Base-by-base conservation (phyloP, 2,329 filamentous ascomycete genomes). In the Aspergillus sp. region DNA sequence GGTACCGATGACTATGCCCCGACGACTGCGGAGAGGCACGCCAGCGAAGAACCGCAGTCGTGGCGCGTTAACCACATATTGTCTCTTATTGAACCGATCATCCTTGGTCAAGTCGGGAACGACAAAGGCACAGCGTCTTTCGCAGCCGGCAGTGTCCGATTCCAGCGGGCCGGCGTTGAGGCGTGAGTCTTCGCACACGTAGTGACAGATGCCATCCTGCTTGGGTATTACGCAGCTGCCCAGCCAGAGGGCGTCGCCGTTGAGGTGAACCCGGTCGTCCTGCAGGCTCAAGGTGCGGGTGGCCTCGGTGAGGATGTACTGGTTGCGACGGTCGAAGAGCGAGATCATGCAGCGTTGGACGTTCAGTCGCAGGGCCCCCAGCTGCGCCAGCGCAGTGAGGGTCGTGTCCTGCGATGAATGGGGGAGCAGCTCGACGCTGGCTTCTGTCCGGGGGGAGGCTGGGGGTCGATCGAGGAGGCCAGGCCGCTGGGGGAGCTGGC, bases 11-110 rank as follows among this genome's bases (percentile, higher is more conserved):
- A 41, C 54, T n/a, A 60, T 60, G 6, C 58, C 58, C 17, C 54
- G 49, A 17, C 78, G 80, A 9, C 82, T 84, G 24, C 80, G 75
- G 46, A 89, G 84, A 1, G 86, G 86, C 0, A 87, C 84, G 4
- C 78, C 80, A 5, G 80, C 80, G 56, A 83, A 82, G 65, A 84
- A 85, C 20, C 70, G 67, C 6, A 76, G 58, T 20, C 71, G 60
- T 0, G 72, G 67, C 7, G 65, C 49, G 3, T 59, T 63, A 0
- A 55, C 51, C 1, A 77, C 69, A 41, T 58, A 53, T 8, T 53
- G 56, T 7, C 51, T 34, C 7, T 42, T 7, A 3, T 33, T 49
- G 20, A 50, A 58, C 3, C 46, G 44, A 2, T 58, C 56, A 12
- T 54, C 45, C 15, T 54, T 42, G 5, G 44, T 58, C 27, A 58